These are phyloP conservation scores for Chalciporus piperatus DNA, from an alignment of 768 basidiomycete genomes.

Conservation along the genomic window DNA sequence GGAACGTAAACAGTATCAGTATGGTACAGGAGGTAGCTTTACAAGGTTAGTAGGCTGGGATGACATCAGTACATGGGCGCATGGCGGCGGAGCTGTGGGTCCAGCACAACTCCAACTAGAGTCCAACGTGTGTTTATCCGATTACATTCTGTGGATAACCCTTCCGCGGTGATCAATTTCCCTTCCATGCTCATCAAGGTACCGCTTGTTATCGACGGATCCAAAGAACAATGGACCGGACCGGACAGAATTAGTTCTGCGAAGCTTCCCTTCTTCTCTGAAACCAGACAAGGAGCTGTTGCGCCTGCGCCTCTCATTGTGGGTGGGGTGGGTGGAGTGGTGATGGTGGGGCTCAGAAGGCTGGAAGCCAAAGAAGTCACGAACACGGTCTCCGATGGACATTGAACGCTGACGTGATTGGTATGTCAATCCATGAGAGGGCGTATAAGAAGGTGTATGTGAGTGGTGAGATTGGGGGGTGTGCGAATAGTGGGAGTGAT, in stretches of 20 bases:
- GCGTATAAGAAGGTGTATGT: constrained; percentile 10
- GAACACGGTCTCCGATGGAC: constrained; percentile 38
- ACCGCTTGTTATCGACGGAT: constrained; percentile 15
- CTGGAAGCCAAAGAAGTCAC: constrained; percentile 36
- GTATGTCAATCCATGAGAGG: constrained; percentile 5
- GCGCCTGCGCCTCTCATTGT: constrained; percentile 20
- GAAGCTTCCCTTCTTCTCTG: constrained; percentile 16
- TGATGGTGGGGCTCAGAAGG: constrained; percentile 5
- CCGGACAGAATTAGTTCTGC: constrained; percentile 16
- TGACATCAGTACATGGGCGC: constrained; percentile 1
- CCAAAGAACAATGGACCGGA: constrained; percentile 23
- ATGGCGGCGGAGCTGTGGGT: neutral
- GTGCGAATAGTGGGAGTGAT: constrained; percentile 13
- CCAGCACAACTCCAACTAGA: neutral
- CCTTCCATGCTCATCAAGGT: constrained; percentile 24
- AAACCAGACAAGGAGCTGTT: constrained; percentile 25
- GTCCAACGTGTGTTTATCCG: neutral
- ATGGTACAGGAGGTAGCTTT: constrained; percentile 3
- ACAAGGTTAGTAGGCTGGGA: constrained; percentile 1
- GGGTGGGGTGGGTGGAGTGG: constrained; percentile 5
- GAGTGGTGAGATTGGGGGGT: constrained; percentile 10
- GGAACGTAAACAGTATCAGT: neutral
- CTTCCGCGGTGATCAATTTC: constrained; percentile 27
- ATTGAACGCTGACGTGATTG: constrained; percentile 15
- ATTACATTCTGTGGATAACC: constrained; percentile 25